phyloP scores from a whole-genome alignment of 345 rosid genomes.

The Pseudoturritis turrita region DNA sequence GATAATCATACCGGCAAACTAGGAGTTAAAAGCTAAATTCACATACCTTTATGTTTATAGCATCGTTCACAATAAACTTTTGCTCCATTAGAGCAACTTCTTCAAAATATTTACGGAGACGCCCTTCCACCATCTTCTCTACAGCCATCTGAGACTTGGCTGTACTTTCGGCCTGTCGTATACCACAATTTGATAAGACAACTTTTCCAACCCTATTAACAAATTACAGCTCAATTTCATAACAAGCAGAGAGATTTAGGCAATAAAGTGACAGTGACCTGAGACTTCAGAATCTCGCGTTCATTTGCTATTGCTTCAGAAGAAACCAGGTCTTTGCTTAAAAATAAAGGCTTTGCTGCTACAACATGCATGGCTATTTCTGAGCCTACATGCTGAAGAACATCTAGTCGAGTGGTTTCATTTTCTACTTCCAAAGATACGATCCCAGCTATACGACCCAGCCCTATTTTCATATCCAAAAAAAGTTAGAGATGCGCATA shows the following conservation, averaged over 20 bases:
- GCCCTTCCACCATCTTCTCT: conserved; percentile 98
- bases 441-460: conserved; percentile 92
- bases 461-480: conserved; percentile 43
- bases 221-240: neutral
- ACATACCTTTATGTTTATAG: conserved; percentile 63
- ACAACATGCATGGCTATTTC: conserved; percentile 98
- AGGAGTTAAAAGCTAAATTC: neutral
- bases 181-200: conserved; percentile 2
- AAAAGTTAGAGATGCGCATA: neutral
- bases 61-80: conserved; percentile 74
- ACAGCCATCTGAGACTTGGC: conserved; percentile 75
- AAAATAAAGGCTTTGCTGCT: conserved; percentile 82
- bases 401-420: conserved; percentile 47
- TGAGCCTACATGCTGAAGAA: conserved; percentile 66
- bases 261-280: conserved; percentile 42
- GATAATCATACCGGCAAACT: neutral
- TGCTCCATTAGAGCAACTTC: conserved; percentile 92
- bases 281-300: conserved; percentile 86
- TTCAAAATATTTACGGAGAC: conserved; percentile 85
- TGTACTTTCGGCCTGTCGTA: conserved; percentile 78
- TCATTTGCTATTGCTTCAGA: conserved; percentile 71
- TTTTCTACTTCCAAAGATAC: conserved; percentile 73
- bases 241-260: neutral
- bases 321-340: conserved; percentile 68
- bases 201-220: neutral